These are phyloP conservation scores for Rhodotorula graminis DNA, from an alignment of 768 basidiomycete species.

Conservation along the genomic window DNA sequence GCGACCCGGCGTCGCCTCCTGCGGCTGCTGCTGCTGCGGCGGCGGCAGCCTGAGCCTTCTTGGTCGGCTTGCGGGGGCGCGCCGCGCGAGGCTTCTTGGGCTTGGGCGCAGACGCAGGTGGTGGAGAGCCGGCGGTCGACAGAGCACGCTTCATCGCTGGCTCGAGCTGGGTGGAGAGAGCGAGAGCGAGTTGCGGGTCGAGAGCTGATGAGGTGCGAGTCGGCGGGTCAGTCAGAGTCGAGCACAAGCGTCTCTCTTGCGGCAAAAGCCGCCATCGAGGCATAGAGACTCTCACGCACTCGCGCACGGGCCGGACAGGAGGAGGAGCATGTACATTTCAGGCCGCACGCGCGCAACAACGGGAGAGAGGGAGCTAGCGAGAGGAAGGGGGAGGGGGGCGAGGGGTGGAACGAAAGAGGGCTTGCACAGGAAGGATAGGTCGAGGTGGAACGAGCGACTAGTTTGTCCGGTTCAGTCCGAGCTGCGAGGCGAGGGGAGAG, in stretches of 20 bases:
- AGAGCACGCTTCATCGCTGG: constrained; percentile 4
- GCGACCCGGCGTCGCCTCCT: not conserved
- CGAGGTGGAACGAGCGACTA: not conserved
- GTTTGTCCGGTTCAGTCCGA: constrained; percentile 13
- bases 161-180: not conserved
- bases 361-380: not conserved
- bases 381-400: too few species aligned
- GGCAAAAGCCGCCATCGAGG: too few species aligned
- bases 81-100: constrained; percentile 12
- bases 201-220: not conserved
- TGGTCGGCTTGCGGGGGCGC: not conserved
- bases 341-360: too few species aligned
- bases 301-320: not conserved
- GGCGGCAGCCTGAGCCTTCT: not conserved
- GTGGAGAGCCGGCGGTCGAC: constrained; percentile 6
- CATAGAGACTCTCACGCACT: too few species aligned
- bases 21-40: not conserved
- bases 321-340: not conserved
- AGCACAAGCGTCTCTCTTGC: too few species aligned
- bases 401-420: too few species aligned
- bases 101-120: not conserved
- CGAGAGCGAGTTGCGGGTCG: not conserved
- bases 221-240: too few species aligned
- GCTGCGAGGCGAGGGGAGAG: not conserved
- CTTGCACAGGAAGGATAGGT: not conserved